Percentiles rank a stretch among this genome's conserved stretches.
Conservation (phyloP, 306 rosid genomes). For the Corylus avellana region DNA sequence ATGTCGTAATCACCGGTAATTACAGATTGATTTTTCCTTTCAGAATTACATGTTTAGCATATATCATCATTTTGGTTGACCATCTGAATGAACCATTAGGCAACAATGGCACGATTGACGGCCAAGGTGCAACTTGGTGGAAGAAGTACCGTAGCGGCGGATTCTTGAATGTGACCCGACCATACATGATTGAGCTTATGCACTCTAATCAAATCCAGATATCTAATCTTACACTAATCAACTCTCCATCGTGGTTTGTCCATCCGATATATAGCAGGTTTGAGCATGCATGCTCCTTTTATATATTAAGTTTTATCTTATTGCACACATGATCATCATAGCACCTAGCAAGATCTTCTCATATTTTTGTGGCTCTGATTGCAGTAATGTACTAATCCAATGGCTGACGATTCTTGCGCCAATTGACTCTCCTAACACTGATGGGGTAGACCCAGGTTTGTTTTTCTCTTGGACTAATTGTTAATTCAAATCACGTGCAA, state of each 20-base stretch:
- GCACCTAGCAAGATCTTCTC: not conserved
- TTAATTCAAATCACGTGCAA: too few relatives aligned
- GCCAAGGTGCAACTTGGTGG: slow-evolving; percentile 85
- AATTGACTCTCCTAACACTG: too few relatives aligned
- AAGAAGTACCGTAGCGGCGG: slow-evolving; percentile 30
- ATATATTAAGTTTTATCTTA: not conserved
- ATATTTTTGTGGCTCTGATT: slow-evolving; percentile 6
- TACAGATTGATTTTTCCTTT: too few relatives aligned
- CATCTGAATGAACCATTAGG: slow-evolving; percentile 34
- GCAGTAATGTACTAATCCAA: slow-evolving; percentile 28
- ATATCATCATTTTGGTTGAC: too few relatives aligned
- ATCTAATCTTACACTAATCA: slow-evolving; percentile 54
- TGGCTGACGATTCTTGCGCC: too few relatives aligned
- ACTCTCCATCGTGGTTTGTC: slow-evolving; percentile 78
- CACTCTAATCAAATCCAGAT: slow-evolving; percentile 57
- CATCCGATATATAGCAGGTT: slow-evolving; percentile 79
- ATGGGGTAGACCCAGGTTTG: too few relatives aligned
- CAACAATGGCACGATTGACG: slow-evolving; percentile 73
- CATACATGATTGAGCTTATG: slow-evolving; percentile 72
- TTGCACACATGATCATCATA: not conserved
- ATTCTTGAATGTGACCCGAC: slow-evolving; percentile 45
- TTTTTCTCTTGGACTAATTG: too few relatives aligned
- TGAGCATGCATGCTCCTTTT: not conserved
- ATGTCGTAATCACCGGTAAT: slow-evolving; percentile 66
- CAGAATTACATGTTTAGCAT: too few relatives aligned